phyloP scores from a whole-genome alignment of 805 yeast species.

The Millerago galiae region DNA sequence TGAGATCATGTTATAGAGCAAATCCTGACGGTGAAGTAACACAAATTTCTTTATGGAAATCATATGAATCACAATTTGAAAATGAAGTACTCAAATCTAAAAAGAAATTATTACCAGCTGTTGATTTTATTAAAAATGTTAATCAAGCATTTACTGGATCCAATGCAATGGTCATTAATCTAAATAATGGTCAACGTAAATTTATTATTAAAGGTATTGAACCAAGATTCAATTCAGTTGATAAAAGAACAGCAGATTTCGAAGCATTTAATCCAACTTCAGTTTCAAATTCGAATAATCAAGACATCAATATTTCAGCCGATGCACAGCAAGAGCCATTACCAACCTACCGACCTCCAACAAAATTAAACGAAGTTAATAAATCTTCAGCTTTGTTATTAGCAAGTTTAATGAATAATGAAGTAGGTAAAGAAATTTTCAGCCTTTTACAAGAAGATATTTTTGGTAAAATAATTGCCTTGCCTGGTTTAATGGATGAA shows the following conservation, averaged over 20 bases:
- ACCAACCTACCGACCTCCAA: constrained; percentile 23
- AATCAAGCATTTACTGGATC: constrained; percentile 82
- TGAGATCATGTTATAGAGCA: constrained; percentile 85
- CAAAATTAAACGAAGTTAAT: constrained; percentile 34
- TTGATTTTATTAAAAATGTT: constrained; percentile 93
- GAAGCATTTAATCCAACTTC: constrained; percentile 29
- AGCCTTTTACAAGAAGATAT: constrained; percentile 26
- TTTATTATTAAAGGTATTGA: constrained; percentile 92
- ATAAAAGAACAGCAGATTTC: constrained; percentile 37
- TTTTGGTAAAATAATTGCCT: constrained; percentile 26
- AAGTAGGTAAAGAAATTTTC: constrained; percentile 28
- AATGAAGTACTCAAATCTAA: constrained; percentile 45
- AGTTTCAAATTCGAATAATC: not conserved
- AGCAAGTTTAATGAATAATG: constrained; percentile 28
- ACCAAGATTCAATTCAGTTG: constrained; percentile 64
- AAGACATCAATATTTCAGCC: constrained; percentile 3
- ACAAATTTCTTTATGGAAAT: constrained; percentile 92
- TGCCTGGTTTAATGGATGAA: constrained; percentile 28
- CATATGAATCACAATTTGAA: constrained; percentile 84
- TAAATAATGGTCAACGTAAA: constrained; percentile 59
- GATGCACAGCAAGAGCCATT: constrained; percentile 13
- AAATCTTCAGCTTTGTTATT: constrained; percentile 31
- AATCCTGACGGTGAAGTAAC: constrained; percentile 78
- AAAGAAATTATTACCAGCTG: constrained; percentile 77
- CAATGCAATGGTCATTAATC: constrained; percentile 84